Evolutionary conservation across 1,139 yeast species (phyloP).

Genomic region (Sugiyamaella japonica): DNA sequence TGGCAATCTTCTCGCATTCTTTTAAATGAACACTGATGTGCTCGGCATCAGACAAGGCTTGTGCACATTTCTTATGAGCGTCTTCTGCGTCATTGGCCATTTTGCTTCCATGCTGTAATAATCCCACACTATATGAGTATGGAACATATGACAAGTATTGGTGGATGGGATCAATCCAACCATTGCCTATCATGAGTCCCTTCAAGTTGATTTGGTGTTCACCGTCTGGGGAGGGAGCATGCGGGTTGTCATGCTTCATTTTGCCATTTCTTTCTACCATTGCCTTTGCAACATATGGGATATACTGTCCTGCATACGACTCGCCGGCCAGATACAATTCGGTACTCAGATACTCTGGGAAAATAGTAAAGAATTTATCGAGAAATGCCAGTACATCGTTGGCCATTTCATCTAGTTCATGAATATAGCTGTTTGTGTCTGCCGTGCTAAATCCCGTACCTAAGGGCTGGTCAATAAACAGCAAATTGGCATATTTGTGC

Average conservation of each 20-base stretch:
- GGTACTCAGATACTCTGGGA: slow-evolving; percentile 69
- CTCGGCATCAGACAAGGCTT: slow-evolving; percentile 36
- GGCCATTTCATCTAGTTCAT: slow-evolving; percentile 57
- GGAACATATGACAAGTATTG: slow-evolving; percentile 85
- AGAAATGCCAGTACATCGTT: slow-evolving; percentile 65
- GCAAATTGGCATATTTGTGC: slow-evolving; percentile 75
- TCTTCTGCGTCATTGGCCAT: slow-evolving; percentile 38
- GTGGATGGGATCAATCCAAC: slow-evolving; percentile 90
- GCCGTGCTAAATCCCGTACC: slow-evolving; percentile 86
- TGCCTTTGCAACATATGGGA: slow-evolving; percentile 79
- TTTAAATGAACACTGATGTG: slow-evolving; percentile 34
- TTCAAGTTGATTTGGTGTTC: slow-evolving; percentile 49
- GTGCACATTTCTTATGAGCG: slow-evolving; percentile 36
- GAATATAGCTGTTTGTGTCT: slow-evolving; percentile 52
- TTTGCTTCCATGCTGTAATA: slow-evolving; percentile 46
- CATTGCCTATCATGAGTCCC: slow-evolving; percentile 86
- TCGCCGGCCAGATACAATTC: slow-evolving; percentile 88
- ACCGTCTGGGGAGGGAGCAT: slow-evolving; percentile 1
- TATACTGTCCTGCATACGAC: slow-evolving; percentile 95
- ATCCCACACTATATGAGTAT: slow-evolving; percentile 58
- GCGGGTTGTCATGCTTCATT: slow-evolving; percentile 17
- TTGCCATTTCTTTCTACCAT: slow-evolving; percentile 52
- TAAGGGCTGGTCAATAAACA: slow-evolving; percentile 92
- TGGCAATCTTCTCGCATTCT: slow-evolving; percentile 36
- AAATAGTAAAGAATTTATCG: slow-evolving; percentile 62